Evolutionary conservation across 495 filamentous ascomycete species (phyloP), one percentile per base, ranked within the genome.

Genomic region (Penicillium coprophilum): DNA sequence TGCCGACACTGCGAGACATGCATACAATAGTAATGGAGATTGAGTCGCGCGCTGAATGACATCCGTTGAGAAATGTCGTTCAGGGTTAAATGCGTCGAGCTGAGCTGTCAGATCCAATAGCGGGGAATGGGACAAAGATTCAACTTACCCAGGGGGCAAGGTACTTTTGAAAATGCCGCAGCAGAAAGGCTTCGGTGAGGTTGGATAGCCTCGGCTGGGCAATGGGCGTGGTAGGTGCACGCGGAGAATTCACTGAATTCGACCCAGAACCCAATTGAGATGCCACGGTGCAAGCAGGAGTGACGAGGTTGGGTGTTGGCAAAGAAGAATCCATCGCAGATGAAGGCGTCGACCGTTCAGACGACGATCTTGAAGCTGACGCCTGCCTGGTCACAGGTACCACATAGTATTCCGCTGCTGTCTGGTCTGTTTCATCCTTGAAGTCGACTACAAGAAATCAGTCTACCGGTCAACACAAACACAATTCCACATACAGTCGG

Each of bases 391-490:
- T 62, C 15, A 63, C 53, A 9, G 69, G 50, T 17, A 77, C 55
- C 39, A 77, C 65, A 55, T 70, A 60, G 49, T 77, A 77, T 56
- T 77, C 73, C 12, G 72, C 64, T 21, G 73, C 73, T 7, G 72
- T 77, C 49, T 70, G 70, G 24, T 72, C 67, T 39, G 73, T 77
- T 53, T 77, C 73, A 58, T 77, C 73, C 55, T 75, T 72, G 56
- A 77, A 77, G 8, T 68, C 59, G 40, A 72, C 73, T 76, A 46
- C 3, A 21, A 32, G 21, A 49, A n/a, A 31, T 47, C 48, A 52
- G 48, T 27, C 20, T 30, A 15, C 20, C 2, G 21, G 40, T 13
- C 28, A 19, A 20, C 8, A 32, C 9, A 34, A 57, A 45, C 8
- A 57, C 11, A 21, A 24, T 17, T 2, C 39, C 11, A 58, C 68